phyloP scores from a whole-genome alignment of 1,284 basidiomycete genomes.

The Boletus sp. region DNA sequence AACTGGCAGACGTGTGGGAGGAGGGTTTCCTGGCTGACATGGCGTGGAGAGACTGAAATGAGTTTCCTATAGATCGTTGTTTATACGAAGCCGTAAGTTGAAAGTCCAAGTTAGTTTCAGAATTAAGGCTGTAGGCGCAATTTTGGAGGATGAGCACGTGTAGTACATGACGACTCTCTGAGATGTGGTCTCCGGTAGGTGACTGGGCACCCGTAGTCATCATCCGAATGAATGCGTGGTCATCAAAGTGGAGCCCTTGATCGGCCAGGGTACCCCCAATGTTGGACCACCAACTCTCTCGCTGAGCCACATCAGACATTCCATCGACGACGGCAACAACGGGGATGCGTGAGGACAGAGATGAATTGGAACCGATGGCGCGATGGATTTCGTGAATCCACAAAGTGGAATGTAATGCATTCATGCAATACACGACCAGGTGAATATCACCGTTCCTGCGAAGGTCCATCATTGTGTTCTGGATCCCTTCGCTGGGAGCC shows the following conservation, averaged over 20 bases:
- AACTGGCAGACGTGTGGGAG: background rate
- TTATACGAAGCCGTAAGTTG: slow-evolving; percentile 8
- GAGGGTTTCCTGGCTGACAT: slow-evolving; percentile 8
- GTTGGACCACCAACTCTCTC: slow-evolving; percentile 24
- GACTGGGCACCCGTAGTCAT: background rate
- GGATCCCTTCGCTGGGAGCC: slow-evolving; percentile 4
- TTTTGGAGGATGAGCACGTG: slow-evolving; percentile 18
- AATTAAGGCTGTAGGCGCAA: background rate
- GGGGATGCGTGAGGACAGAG: slow-evolving; percentile 5
- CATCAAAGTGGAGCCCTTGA: slow-evolving; percentile 18
- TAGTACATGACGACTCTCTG: slow-evolving; percentile 11
- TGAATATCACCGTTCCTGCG: slow-evolving; percentile 19
- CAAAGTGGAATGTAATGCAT: slow-evolving; percentile 10
- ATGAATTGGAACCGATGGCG: slow-evolving; percentile 4
- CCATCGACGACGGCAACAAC: slow-evolving; percentile 23
- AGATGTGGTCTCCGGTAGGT: slow-evolving; percentile 1
- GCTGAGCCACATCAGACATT: slow-evolving; percentile 6
- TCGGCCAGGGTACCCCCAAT: slow-evolving; percentile 2
- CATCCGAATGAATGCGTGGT: slow-evolving; percentile 19
- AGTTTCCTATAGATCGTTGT: slow-evolving; percentile 9
- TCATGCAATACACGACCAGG: slow-evolving; percentile 25
- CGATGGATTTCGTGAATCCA: slow-evolving; percentile 19
- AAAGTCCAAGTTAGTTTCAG: slow-evolving; percentile 4
- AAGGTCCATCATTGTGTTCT: slow-evolving; percentile 11
- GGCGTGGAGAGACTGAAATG: slow-evolving; percentile 17